phyloP scores from a whole-genome alignment of 257 asterid species.

The Hygrophila difformis region DNA sequence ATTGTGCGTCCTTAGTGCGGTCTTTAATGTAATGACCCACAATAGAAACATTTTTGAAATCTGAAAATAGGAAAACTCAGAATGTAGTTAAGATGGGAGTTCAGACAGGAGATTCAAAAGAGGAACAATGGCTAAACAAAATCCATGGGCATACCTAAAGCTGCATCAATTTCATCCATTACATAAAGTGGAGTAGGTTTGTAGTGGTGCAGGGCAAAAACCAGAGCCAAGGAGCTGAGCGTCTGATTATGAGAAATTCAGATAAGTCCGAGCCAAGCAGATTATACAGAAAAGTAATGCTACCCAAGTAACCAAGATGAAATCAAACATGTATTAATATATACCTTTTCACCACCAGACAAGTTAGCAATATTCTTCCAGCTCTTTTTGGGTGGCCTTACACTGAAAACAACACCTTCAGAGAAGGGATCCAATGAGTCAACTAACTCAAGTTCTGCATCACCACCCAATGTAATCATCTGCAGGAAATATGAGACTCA shows the following conservation, averaged over 20 bases:
- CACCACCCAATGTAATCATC: slow-evolving; percentile 99
- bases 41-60: slow-evolving; percentile 94
- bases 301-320: background rate
- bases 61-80: slow-evolving; percentile 24
- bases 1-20: slow-evolving; percentile 98
- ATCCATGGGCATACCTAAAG: slow-evolving; percentile 46
- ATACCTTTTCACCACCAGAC: slow-evolving; percentile 98
- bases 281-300: background rate
- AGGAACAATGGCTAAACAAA: background rate
- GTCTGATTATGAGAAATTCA: slow-evolving; percentile 50
- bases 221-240: slow-evolving; percentile 93
- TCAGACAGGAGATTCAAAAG: background rate
- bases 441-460: slow-evolving; percentile 90
- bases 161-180: slow-evolving; percentile 98
- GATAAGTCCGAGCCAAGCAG: too few relatives aligned
- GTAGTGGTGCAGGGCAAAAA: slow-evolving; percentile 96
- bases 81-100: background rate
- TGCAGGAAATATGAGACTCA: slow-evolving; percentile 5
- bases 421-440: slow-evolving; percentile 98
- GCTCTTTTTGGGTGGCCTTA: slow-evolving; percentile 98
- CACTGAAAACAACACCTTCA: slow-evolving; percentile 97
- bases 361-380: slow-evolving; percentile 97
- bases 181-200: slow-evolving; percentile 98
- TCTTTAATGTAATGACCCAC: slow-evolving; percentile 99
- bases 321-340: background rate